Evolutionary conservation across 768 basidiomycete genomes (phyloP).

Genomic region (Cytidiella melzeri): DNA sequence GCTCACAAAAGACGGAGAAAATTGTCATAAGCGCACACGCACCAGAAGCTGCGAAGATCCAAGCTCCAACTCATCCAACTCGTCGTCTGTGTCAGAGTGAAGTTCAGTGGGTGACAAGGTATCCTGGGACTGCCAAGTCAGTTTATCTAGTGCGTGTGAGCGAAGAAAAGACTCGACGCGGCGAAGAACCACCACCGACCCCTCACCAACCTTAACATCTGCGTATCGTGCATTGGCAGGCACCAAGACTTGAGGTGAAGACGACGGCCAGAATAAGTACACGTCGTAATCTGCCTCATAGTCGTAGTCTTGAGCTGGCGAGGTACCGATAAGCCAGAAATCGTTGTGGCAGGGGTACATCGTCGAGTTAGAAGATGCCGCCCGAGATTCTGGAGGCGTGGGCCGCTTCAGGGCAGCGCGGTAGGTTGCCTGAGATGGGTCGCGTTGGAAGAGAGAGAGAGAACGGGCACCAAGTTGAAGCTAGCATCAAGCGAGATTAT

Average conservation of each 20-base stretch:
- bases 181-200: background rate
- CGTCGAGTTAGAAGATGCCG: background rate
- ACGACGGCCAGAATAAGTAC: slow-evolving; percentile 8
- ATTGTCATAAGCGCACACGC: background rate
- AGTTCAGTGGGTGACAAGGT: background rate
- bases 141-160: background rate
- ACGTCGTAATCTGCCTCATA: slow-evolving; percentile 6
- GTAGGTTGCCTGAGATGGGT: too few species aligned
- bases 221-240: background rate
- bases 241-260: background rate
- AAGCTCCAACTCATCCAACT: background rate
- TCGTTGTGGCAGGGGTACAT: background rate
- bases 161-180: too few species aligned
- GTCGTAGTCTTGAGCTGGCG: background rate
- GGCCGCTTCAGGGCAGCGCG: background rate
- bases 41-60: background rate
- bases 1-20: background rate
- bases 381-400: background rate
- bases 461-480: background rate
- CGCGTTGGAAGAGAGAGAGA: background rate
- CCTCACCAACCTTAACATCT: background rate
- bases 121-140: background rate
- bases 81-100: background rate
- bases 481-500: background rate
- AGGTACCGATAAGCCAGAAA: background rate